Percentiles rank a stretch among this genome's conserved stretches.
These are phyloP conservation scores for Suillus sp. DNA, from an alignment of 768 basidiomycete genomes.

Conservation along the genomic window DNA sequence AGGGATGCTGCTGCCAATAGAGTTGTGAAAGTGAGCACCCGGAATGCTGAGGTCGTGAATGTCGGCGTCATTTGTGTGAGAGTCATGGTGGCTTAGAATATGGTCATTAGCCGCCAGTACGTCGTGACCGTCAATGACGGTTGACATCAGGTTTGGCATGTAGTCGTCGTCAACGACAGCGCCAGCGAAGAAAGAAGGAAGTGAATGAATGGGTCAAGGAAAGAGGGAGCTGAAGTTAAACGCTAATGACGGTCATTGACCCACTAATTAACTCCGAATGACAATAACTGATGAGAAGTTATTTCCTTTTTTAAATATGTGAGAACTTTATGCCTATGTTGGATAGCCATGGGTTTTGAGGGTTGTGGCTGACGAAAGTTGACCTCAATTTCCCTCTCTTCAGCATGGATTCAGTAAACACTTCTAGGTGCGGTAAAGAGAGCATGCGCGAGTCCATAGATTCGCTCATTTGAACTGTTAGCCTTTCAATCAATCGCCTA, in stretches of 20 bases:
- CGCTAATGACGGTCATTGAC: conserved; percentile 16
- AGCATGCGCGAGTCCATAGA: conserved; percentile 10
- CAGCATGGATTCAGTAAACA: conserved; percentile 26
- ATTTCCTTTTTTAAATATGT: conserved; percentile 13
- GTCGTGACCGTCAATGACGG: conserved; percentile 23
- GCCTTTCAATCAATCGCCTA: conserved; percentile 23
- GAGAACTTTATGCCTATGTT: conserved; percentile 1
- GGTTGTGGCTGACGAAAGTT: background rate
- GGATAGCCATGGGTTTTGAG: conserved; percentile 2
- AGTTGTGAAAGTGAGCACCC: conserved; percentile 22
- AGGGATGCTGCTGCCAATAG: conserved; percentile 25
- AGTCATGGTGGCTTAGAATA: conserved; percentile 28
- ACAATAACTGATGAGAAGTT: conserved; percentile 24
- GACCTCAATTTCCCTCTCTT: background rate
- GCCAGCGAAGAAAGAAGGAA: conserved; percentile 16
- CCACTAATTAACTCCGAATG: conserved; percentile 34
- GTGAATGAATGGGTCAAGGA: conserved; percentile 17
- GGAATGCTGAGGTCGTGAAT: conserved; percentile 37
- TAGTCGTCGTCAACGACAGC: conserved; percentile 16
- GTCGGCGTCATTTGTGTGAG: conserved; percentile 29
- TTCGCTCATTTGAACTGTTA: conserved; percentile 28
- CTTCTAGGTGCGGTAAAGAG: conserved; percentile 26
- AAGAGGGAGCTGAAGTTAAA: conserved; percentile 19
- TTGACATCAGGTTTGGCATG: conserved; percentile 14
- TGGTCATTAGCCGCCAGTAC: conserved; percentile 19